Percentiles rank a stretch among this genome's conserved stretches.
These are phyloP conservation scores for Yamadazyma atlantica DNA, from an alignment of 1,139 yeast genomes.

Conservation along the genomic window DNA sequence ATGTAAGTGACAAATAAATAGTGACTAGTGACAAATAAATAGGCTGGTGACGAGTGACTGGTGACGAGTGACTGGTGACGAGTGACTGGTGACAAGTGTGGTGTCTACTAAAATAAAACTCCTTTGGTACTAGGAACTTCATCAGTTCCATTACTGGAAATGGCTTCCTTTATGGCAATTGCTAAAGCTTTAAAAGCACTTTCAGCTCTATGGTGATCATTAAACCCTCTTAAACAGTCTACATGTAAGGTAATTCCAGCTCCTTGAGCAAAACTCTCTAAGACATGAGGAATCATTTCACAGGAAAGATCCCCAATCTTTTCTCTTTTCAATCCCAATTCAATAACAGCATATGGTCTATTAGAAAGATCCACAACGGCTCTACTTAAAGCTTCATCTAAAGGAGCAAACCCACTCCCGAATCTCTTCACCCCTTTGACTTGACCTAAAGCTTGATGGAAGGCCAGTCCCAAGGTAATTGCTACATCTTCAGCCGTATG, in stretches of 20 bases:
- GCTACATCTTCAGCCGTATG: slow-evolving; percentile 97
- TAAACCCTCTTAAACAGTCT: slow-evolving; percentile 87
- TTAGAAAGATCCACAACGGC: slow-evolving; percentile 94
- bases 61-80: too few species aligned
- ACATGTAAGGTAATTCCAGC: slow-evolving; percentile 92
- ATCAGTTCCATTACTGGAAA: slow-evolving; percentile 74
- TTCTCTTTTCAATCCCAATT: slow-evolving; percentile 86
- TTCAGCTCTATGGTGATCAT: slow-evolving; percentile 96
- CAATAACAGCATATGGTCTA: slow-evolving; percentile 88
- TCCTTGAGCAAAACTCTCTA: slow-evolving; percentile 90
- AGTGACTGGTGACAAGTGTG: too few species aligned
- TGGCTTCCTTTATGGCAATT: slow-evolving; percentile 85
- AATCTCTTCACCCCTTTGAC: slow-evolving; percentile 90
- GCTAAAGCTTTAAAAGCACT: slow-evolving; percentile 96
- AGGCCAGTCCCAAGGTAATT: slow-evolving; percentile 85
- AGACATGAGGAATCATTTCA: slow-evolving; percentile 96
- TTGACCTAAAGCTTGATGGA: slow-evolving; percentile 85
- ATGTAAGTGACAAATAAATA: too few species aligned
- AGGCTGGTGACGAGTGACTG: too few species aligned
- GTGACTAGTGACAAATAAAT: too few species aligned
- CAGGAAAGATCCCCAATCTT: slow-evolving; percentile 88
- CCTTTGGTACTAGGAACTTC: slow-evolving; percentile 98
- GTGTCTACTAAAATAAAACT: slow-evolving; percentile 69
- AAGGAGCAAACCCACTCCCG: slow-evolving; percentile 93
- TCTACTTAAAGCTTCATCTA: slow-evolving; percentile 91